These are phyloP conservation scores for Trypanosoma rangeli DNA, from an alignment of 208 protist species.

Conservation along the genomic window DNA sequence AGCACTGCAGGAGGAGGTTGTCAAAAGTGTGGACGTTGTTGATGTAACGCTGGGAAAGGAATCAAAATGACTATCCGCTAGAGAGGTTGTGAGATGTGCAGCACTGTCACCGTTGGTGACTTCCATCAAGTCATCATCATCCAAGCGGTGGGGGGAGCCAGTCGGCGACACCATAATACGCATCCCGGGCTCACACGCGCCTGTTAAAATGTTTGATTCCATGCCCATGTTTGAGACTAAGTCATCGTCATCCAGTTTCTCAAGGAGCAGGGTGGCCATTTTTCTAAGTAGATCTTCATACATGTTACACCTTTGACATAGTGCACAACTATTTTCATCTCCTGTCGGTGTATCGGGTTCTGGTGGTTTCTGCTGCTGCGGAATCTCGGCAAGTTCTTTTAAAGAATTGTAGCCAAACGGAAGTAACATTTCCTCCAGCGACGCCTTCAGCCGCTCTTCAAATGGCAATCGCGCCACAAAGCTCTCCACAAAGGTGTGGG, in stretches of 20 bases:
- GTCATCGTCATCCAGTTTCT: not conserved
- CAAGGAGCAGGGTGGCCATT: constrained; percentile 3
- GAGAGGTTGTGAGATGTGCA: not conserved
- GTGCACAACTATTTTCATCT: not conserved
- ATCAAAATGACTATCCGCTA: not conserved
- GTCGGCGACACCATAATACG: not conserved
- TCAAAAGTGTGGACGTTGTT: not conserved
- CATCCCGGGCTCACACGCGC: not conserved
- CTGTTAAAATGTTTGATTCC: not conserved
- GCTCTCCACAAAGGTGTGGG: too few species aligned
- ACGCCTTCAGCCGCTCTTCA: not conserved
- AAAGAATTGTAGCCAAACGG: constrained; percentile 15
- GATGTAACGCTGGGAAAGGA: not conserved
- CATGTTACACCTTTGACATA: not conserved
- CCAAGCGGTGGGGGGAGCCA: not conserved
- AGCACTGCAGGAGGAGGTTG: not conserved
- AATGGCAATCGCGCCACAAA: too few species aligned
- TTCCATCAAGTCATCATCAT: not conserved
- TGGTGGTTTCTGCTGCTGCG: not conserved
- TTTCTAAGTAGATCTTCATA: constrained; percentile 4
- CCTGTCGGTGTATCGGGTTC: not conserved
- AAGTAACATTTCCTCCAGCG: constrained; percentile 9
- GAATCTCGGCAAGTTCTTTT: constrained; percentile 15
- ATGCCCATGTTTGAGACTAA: not conserved
- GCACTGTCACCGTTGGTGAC: not conserved